Evolutionary conservation across 1,284 basidiomycete species (phyloP), one percentile per base, ranked within the genome.

Genomic region (Testicularia cyperi): DNA sequence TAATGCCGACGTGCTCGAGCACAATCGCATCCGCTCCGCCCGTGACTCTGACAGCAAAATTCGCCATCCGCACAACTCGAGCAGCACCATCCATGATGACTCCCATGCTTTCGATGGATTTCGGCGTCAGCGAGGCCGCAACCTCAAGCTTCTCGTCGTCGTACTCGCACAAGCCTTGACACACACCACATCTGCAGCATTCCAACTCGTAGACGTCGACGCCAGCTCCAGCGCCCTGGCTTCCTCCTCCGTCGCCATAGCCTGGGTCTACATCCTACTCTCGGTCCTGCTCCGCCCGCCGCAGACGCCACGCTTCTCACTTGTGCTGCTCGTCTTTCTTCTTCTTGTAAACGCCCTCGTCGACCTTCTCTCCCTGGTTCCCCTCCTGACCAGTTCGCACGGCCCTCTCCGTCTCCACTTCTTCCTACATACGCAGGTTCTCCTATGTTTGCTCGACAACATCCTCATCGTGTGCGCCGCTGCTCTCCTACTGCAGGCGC

Each of bases 401-500:
- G 30, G 30, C 9, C 18, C 30, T 14, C 9, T 16, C 16, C 13
- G 15, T 31, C 8, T 31, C 8, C 18, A 8, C 9, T 9, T 19
- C 30, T 13, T 16, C 23, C 22, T 22, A 3, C 36, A 13, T 14
- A 7, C 6, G 10, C 14, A 5, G 25, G 2, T 18, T 22, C 5
- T 38, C 18, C 18, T 46, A 31, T 34, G 40, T 32, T n/a, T 35
- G 6, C 5, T 28, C n/a, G 60, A 68, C 21, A 26, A 36, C 5
- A 9, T 38, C 27, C 16, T 63, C 26, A 33, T 28, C 33, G n/a
- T 40, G 21, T 45, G 44, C 19, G 44, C 42, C 8, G 31, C 62
- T 4, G 19, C 29, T 18, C 25, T 64, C n/a, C 41, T 55, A 16
- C 42, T 68, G 2, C 24, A 27, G 13, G 65, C 65, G 55, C 68